A percentile compares a stretch with the other conserved stretches of the same genome.
These are phyloP conservation scores for Metarhizium anisopliae DNA, from an alignment of 2,329 filamentous ascomycete species.

Conservation along the genomic window DNA sequence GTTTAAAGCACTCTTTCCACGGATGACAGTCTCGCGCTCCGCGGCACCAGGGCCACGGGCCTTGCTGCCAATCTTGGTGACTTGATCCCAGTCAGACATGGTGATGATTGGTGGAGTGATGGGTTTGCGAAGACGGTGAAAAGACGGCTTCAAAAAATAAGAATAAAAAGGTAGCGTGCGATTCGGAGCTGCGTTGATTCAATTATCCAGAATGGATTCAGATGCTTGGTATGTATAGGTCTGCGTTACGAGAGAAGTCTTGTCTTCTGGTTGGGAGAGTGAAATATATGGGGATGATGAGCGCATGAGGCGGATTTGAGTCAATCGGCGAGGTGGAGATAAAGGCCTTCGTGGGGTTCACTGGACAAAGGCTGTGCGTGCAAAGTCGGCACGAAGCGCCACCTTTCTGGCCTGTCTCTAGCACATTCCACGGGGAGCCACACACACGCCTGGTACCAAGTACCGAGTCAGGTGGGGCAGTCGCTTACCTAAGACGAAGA, in stretches of 20 bases:
- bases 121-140: slow-evolving; percentile 7
- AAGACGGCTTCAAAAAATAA: background rate
- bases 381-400: slow-evolving; percentile 4
- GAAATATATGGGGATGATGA: slow-evolving; percentile 21
- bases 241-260: background rate
- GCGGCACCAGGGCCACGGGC: slow-evolving; percentile 56
- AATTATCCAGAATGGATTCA: background rate
- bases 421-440: no score
- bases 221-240: background rate
- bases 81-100: slow-evolving; percentile 70
- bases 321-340: slow-evolving; percentile 26
- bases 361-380: slow-evolving; percentile 1
- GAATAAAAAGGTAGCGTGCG: slow-evolving; percentile 1
- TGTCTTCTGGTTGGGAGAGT: slow-evolving; percentile 3
- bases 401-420: background rate
- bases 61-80: slow-evolving; percentile 92
- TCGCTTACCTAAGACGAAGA: no score
- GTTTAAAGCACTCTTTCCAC: slow-evolving; percentile 75
- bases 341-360: slow-evolving; percentile 13
- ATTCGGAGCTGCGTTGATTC: background rate
- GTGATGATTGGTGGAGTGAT: slow-evolving; percentile 36
- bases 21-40: slow-evolving; percentile 78
- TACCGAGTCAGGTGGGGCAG: background rate
- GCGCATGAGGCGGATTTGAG: slow-evolving; percentile 23
- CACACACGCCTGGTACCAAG: no score